Evolutionary conservation across 1,284 basidiomycete species (phyloP).

Genomic region (Afroboletus lepidellus): DNA sequence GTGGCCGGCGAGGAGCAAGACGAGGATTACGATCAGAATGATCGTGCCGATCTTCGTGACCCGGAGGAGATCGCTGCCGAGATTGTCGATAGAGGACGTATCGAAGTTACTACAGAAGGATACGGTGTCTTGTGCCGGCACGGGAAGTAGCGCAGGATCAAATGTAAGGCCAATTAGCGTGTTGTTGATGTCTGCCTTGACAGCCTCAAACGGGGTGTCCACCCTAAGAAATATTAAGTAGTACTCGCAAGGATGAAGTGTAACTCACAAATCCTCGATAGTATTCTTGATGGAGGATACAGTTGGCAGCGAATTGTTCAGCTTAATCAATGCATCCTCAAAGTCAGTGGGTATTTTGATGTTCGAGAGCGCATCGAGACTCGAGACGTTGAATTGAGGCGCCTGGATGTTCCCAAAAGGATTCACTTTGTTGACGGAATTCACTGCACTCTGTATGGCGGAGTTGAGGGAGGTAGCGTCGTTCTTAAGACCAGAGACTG

Average conservation of each 20-base stretch:
- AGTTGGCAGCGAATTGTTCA: constrained; percentile 83
- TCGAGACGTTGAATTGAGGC: constrained; percentile 72
- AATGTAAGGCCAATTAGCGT: constrained; percentile 74
- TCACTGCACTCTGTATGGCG: constrained; percentile 63
- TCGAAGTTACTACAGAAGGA: constrained; percentile 77
- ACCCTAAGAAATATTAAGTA: constrained; percentile 48
- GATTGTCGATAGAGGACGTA: constrained; percentile 79
- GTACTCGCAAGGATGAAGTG: background rate
- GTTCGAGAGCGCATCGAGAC: constrained; percentile 70
- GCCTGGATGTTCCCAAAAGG: constrained; percentile 63
- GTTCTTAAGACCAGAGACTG: constrained; percentile 69
- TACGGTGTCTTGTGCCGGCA: constrained; percentile 65
- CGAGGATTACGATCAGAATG: constrained; percentile 60
- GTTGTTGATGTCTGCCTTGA: constrained; percentile 85
- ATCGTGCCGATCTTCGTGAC: constrained; percentile 76
- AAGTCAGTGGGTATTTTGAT: constrained; percentile 83
- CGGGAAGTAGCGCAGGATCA: constrained; percentile 68
- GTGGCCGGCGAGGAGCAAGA: constrained; percentile 64
- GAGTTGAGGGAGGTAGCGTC: constrained; percentile 70
- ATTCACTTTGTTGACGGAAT: constrained; percentile 70
- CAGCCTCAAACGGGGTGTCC: constrained; percentile 79
- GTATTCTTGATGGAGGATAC: constrained; percentile 72
- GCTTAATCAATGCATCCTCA: constrained; percentile 63
- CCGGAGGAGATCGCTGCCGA: constrained; percentile 73
- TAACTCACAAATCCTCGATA: constrained; percentile 68